A percentile compares a stretch with the other conserved stretches of the same genome.
Evolutionary conservation across 129 eudicot species (phyloP).

Genomic region (Lactuca sativa): DNA sequence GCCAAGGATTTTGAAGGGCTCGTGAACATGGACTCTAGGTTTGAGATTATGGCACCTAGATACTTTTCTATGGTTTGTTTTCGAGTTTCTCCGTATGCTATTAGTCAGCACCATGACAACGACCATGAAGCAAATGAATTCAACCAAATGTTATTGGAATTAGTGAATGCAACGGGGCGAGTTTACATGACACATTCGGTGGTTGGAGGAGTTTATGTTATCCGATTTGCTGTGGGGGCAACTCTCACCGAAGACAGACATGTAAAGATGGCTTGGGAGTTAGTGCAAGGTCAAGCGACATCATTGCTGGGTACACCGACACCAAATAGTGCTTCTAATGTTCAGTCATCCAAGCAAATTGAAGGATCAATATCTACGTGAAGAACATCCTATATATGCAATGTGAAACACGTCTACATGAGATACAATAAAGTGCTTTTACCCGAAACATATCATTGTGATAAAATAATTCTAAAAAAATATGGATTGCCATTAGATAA

Average conservation of each 20-base stretch:
- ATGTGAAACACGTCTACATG: no score
- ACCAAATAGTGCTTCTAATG: no score
- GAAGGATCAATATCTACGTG: no score
- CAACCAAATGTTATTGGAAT: slow-evolving; percentile 25
- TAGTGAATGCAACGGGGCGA: slow-evolving; percentile 31
- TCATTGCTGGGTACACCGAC: background rate
- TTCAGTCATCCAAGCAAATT: no score
- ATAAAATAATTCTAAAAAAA: no score
- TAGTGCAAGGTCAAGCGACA: slow-evolving; percentile 20
- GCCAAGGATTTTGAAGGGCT: slow-evolving; percentile 42
- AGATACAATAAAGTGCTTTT: no score
- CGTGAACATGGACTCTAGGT: slow-evolving; percentile 37
- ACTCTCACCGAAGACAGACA: slow-evolving; percentile 29
- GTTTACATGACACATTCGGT: slow-evolving; percentile 36
- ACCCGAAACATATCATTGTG: no score
- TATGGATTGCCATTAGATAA: no score
- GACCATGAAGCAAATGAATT: slow-evolving; percentile 8
- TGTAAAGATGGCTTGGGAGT: slow-evolving; percentile 20
- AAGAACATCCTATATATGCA: no score
- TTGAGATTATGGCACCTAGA: slow-evolving; percentile 33
- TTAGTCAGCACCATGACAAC: background rate
- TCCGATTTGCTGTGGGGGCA: slow-evolving; percentile 35
- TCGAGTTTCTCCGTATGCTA: slow-evolving; percentile 13
- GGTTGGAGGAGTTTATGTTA: slow-evolving; percentile 20
- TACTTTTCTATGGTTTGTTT: slow-evolving; percentile 29